These are phyloP conservation scores for Aegle marmelos DNA, from an alignment of 345 rosid genomes.

Conservation along the genomic window DNA sequence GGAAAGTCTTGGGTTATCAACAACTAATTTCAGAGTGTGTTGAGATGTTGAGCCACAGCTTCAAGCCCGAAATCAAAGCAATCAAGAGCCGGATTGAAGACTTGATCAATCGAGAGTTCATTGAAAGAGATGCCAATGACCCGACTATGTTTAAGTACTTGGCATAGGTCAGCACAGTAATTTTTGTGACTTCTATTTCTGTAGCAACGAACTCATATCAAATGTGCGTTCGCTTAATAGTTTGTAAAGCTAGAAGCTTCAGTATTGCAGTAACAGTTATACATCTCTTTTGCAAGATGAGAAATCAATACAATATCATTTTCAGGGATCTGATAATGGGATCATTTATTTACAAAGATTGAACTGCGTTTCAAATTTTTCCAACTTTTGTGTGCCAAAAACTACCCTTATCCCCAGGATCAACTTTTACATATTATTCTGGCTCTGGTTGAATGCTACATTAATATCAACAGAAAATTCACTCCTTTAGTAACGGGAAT, in stretches of 20 bases:
- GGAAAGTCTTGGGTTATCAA: slow-evolving; percentile 38
- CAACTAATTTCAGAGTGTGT: slow-evolving; percentile 38
- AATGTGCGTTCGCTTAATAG: background rate
- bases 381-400: background rate
- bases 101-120: slow-evolving; percentile 33
- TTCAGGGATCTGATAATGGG: background rate
- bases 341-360: no score
- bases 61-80: slow-evolving; percentile 44
- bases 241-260: background rate
- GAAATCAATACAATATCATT: background rate
- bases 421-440: no score
- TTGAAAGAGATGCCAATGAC: slow-evolving; percentile 40
- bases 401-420: slow-evolving; percentile 18
- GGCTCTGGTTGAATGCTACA: no score
- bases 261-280: background rate
- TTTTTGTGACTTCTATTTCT: background rate
- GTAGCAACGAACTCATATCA: background rate
- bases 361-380: no score
- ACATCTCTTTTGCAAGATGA: background rate
- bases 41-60: slow-evolving; percentile 35
- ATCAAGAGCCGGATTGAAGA: slow-evolving; percentile 42
- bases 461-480: slow-evolving; percentile 27
- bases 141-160: slow-evolving; percentile 27
- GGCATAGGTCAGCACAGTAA: slow-evolving; percentile 10
- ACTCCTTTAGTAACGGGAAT: background rate